phyloP scores from a whole-genome alignment of 2,329 filamentous ascomycete species.

The Plectosphaerella cucumerina region DNA sequence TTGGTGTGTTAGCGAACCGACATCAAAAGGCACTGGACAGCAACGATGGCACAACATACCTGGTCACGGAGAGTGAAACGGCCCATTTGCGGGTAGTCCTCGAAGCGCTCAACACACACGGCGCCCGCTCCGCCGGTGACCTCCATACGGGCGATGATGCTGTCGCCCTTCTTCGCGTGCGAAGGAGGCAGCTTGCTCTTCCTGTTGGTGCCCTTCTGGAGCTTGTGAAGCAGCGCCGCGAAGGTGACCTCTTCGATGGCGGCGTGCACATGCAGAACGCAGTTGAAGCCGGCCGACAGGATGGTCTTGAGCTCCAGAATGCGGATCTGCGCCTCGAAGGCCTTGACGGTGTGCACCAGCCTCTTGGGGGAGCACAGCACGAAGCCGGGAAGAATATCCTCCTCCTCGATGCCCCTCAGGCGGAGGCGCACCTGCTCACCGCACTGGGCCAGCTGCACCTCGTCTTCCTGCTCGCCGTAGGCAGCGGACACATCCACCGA shows the following conservation, averaged over 20 bases:
- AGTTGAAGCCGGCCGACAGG: slow-evolving; percentile 92
- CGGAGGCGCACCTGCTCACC: slow-evolving; percentile 94
- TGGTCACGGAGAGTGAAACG: slow-evolving; percentile 87
- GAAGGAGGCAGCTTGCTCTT: slow-evolving; percentile 92
- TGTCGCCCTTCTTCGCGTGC: slow-evolving; percentile 76
- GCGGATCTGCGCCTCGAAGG: slow-evolving; percentile 95
- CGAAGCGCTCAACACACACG: slow-evolving; percentile 91
- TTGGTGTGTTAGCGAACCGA: slow-evolving; percentile 14
- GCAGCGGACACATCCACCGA: slow-evolving; percentile 76
- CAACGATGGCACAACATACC: slow-evolving; percentile 43
- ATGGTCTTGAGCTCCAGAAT: slow-evolving; percentile 95
- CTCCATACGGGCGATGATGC: slow-evolving; percentile 89
- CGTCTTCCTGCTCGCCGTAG: slow-evolving; percentile 95
- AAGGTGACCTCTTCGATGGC: slow-evolving; percentile 98
- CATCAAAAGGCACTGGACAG: background rate
- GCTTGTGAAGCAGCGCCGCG: slow-evolving; percentile 78
- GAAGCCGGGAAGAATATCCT: slow-evolving; percentile 92
- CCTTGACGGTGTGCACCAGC: slow-evolving; percentile 81
- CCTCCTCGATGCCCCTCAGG: slow-evolving; percentile 92
- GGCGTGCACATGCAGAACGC: slow-evolving; percentile 93
- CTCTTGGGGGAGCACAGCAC: slow-evolving; percentile 94
- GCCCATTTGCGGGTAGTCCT: slow-evolving; percentile 92
- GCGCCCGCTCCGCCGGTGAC: slow-evolving; percentile 79
- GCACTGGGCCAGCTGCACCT: slow-evolving; percentile 74
- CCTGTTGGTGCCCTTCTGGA: slow-evolving; percentile 89